Evolutionary conservation across 371 early-diverging fungal genomes (phyloP).

Genomic region (Mortierella sp.): DNA sequence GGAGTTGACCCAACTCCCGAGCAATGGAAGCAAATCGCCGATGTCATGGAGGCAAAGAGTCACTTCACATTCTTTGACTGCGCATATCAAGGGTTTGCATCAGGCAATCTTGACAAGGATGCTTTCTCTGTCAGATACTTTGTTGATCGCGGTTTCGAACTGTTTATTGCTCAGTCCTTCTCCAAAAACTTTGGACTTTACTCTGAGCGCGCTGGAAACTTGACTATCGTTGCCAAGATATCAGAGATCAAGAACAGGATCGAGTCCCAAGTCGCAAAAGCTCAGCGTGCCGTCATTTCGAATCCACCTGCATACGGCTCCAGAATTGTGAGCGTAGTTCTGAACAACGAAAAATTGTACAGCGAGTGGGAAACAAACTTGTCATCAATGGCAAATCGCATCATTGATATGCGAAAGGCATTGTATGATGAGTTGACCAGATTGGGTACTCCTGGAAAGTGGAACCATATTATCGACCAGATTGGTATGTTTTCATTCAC

Average conservation of each 20-base stretch:
- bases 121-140: conserved; percentile 96
- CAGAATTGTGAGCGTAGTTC: conserved; percentile 84
- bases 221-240: conserved; percentile 78
- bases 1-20: conserved; percentile 95
- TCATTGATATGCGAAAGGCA: conserved; percentile 87
- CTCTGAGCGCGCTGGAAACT: conserved; percentile 91
- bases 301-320: conserved; percentile 96
- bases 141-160: conserved; percentile 88
- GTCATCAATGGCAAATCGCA: conserved; percentile 89
- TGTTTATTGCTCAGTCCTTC: conserved; percentile 93
- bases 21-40: conserved; percentile 94
- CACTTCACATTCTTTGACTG: conserved; percentile 97
- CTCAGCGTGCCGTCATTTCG: conserved; percentile 88
- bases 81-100: conserved; percentile 98
- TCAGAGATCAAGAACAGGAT: conserved; percentile 68
- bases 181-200: conserved; percentile 98
- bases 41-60: conserved; percentile 76
- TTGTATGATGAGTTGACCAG: conserved; percentile 72
- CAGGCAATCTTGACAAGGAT: conserved; percentile 91
- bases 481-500: conserved; percentile 99
- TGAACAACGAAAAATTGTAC: conserved; percentile 83
- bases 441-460: conserved; percentile 92
- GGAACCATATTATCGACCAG: conserved; percentile 95
- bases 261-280: conserved; percentile 86
- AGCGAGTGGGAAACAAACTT: conserved; percentile 87